These are phyloP conservation scores for Candida parachauliodes DNA, from an alignment of 805 yeast genomes.

Conservation along the genomic window DNA sequence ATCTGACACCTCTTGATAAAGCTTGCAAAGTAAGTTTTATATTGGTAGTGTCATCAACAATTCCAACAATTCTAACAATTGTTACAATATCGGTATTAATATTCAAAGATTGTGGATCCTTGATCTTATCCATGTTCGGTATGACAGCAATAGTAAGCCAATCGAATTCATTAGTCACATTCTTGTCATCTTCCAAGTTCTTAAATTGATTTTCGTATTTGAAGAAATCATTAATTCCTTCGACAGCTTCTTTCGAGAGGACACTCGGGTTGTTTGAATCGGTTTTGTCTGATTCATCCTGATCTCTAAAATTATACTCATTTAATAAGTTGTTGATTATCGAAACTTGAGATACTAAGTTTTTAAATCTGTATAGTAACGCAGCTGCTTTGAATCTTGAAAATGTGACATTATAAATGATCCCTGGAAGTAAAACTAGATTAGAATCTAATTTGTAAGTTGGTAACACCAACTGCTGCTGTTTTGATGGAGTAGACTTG, in stretches of 20 bases:
- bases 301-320: constrained; percentile 32
- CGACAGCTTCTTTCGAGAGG: constrained; percentile 28
- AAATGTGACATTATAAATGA: constrained; percentile 56
- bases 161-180: constrained; percentile 18
- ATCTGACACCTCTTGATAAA: constrained; percentile 27
- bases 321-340: constrained; percentile 27
- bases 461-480: constrained; percentile 30
- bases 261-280: constrained; percentile 13
- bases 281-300: constrained; percentile 13
- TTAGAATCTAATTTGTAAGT: constrained; percentile 40
- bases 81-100: constrained; percentile 29
- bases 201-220: constrained; percentile 13
- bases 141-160: constrained; percentile 35
- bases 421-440: constrained; percentile 57
- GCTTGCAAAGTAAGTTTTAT: constrained; percentile 50
- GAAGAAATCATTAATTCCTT: constrained; percentile 26
- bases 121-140: constrained; percentile 31
- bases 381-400: constrained; percentile 44
- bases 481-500: constrained; percentile 8
- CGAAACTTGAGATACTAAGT: constrained; percentile 23
- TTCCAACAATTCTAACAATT: constrained; percentile 45
- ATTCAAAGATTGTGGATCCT: constrained; percentile 15
- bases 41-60: constrained; percentile 41
- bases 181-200: not conserved
- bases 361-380: constrained; percentile 40